These are phyloP conservation scores for Microsporum audouinii DNA, from an alignment of 2,329 filamentous ascomycete genomes.

Conservation along the genomic window DNA sequence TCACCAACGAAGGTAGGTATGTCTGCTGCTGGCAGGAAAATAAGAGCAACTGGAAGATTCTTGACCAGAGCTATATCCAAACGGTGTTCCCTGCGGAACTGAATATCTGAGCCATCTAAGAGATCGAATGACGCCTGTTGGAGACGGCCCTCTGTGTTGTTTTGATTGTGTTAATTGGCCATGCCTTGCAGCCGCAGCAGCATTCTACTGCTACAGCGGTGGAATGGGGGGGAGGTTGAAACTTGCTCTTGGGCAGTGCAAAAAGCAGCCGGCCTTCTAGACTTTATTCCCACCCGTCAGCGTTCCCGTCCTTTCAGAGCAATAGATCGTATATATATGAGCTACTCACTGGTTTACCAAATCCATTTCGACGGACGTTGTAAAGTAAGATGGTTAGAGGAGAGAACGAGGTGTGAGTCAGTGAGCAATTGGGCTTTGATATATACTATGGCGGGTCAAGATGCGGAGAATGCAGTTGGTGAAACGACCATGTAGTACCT, in stretches of 20 bases:
- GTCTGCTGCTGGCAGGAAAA: constrained; percentile 93
- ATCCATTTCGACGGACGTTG: constrained; percentile 38
- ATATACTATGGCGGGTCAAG: not conserved
- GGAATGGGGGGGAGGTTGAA: constrained; percentile 50
- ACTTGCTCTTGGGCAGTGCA: constrained; percentile 94
- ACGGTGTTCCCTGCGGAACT: constrained; percentile 88
- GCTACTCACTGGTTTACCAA: constrained; percentile 48
- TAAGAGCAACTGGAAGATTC: constrained; percentile 86
- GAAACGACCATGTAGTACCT: not conserved
- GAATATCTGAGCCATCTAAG: constrained; percentile 84
- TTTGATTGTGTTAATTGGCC: constrained; percentile 44
- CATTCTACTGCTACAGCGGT: constrained; percentile 28
- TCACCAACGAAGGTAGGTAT: constrained; percentile 97
- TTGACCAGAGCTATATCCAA: constrained; percentile 97
- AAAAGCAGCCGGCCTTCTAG: constrained; percentile 88
- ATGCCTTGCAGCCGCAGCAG: constrained; percentile 42
- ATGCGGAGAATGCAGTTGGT: not conserved
- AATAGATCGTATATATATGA: not conserved
- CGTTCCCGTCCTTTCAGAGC: not conserved
- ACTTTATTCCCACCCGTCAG: constrained; percentile 40
- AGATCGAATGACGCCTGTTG: constrained; percentile 81
- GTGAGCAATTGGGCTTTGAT: not conserved
- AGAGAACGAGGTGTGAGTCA: not conserved
- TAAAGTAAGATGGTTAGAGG: not conserved
- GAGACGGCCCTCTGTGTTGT: constrained; percentile 68